A percentile compares a stretch with the other conserved stretches of the same genome.
These are phyloP conservation scores for Clathrus columnatus DNA, from an alignment of 768 basidiomycete species.

Conservation along the genomic window DNA sequence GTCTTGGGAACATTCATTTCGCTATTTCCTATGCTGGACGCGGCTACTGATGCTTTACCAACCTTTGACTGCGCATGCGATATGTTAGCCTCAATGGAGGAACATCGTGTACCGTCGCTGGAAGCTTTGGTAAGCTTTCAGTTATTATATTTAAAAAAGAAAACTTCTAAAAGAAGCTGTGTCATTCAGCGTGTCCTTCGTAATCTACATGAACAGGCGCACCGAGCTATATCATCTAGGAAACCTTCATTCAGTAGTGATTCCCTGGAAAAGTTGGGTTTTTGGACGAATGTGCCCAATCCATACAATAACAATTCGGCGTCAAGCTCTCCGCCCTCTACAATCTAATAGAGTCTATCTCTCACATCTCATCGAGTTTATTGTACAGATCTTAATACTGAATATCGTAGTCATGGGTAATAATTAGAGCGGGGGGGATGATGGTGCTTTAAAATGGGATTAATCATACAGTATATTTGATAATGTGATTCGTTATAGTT, in stretches of 20 bases:
- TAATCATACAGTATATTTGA: no score
- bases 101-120: neutral
- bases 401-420: neutral
- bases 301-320: neutral
- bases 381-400: neutral
- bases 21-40: neutral
- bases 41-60: neutral
- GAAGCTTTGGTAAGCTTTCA: conserved; percentile 2
- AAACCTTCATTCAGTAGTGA: neutral
- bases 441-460: no score
- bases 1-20: conserved; percentile 1
- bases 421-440: neutral
- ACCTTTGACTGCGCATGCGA: neutral
- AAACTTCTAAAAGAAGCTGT: neutral
- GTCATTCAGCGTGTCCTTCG: conserved; percentile 1
- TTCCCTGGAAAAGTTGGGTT: conserved; percentile 1
- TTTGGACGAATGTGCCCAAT: conserved; percentile 8
- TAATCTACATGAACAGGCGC: neutral
- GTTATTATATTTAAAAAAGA: neutral
- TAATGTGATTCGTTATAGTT: no score
- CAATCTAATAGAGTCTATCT: neutral
- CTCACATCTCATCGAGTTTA: neutral
- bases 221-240: conserved; percentile 1
- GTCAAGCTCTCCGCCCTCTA: neutral
- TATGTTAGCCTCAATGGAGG: neutral